phyloP scores from a whole-genome alignment of 148 eudicot species.

The Diospyros lotus region DNA sequence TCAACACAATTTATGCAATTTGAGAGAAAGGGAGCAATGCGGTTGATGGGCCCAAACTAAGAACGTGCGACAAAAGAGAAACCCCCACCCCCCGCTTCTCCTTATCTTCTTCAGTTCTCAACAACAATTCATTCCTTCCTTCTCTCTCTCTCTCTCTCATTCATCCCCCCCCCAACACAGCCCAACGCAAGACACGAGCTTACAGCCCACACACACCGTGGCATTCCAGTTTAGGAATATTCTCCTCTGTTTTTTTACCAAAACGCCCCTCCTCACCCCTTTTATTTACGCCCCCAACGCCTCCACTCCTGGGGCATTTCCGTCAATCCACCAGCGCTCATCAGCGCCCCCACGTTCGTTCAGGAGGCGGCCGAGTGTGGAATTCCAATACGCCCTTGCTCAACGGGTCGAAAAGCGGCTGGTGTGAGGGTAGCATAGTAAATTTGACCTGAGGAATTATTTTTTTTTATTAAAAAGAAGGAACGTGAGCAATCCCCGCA shows the following conservation, averaged over 20 bases:
- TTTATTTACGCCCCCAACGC: constrained; percentile 5
- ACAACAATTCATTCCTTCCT: too few relatives aligned
- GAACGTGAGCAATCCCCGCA: constrained; percentile 59
- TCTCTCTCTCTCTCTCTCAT: too few relatives aligned
- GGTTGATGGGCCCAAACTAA: too few relatives aligned
- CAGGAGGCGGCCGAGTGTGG: constrained; percentile 32
- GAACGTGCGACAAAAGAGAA: too few relatives aligned
- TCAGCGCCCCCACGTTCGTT: constrained; percentile 32
- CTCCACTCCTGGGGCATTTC: constrained; percentile 15
- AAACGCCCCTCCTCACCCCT: constrained; percentile 17
- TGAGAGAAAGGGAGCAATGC: too few relatives aligned
- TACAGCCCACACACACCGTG: constrained; percentile 39
- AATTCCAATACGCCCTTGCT: constrained; percentile 25
- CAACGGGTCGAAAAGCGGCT: background rate
- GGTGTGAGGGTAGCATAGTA: constrained; percentile 16
- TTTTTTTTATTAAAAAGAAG: too few relatives aligned
- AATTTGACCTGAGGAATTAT: constrained; percentile 9
- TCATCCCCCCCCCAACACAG: background rate
- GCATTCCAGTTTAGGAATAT: constrained; percentile 47
- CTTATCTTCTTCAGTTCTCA: too few relatives aligned
- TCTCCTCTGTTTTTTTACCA: constrained; percentile 16
- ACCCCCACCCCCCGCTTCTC: too few relatives aligned
- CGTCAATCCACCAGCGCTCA: constrained; percentile 10
- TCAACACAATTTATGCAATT: too few relatives aligned
- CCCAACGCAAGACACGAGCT: constrained; percentile 18